Evolutionary conservation across 768 basidiomycete species (phyloP).

Genomic region (Suillus plorans): DNA sequence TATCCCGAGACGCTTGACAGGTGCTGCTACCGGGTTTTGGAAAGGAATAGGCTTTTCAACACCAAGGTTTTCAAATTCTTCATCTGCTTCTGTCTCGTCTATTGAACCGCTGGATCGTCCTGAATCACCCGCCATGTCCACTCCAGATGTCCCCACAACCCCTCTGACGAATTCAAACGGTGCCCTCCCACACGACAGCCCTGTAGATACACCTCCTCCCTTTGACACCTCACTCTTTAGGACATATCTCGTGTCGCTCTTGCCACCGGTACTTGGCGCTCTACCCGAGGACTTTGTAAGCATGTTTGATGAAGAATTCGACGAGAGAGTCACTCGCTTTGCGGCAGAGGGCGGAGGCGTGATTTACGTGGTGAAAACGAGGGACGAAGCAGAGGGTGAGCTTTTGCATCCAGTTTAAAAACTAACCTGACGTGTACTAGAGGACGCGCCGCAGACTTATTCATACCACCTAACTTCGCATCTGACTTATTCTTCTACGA

Average conservation of each 20-base stretch:
- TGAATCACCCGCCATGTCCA: conserved; percentile 11
- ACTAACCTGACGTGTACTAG: conserved; percentile 35
- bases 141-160: conserved; percentile 21
- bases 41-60: conserved; percentile 20
- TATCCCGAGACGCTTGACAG: conserved; percentile 21
- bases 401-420: conserved; percentile 8
- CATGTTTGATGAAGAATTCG: conserved; percentile 71
- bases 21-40: conserved; percentile 23
- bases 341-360: conserved; percentile 74
- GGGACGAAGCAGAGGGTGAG: conserved; percentile 73
- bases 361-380: conserved; percentile 80
- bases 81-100: conserved; percentile 9
- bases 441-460: conserved; percentile 64
- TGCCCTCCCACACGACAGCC: conserved; percentile 24
- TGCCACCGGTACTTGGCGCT: conserved; percentile 85
- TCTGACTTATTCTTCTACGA: conserved; percentile 76
- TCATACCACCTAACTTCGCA: conserved; percentile 69
- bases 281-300: conserved; percentile 60
- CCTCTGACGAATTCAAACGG: conserved; percentile 32
- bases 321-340: conserved; percentile 74
- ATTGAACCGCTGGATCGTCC: conserved; percentile 7
- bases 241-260: conserved; percentile 65
- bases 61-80: conserved; percentile 16
- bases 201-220: conserved; percentile 37
- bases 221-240: conserved; percentile 75